These are phyloP conservation scores for Bullera alba DNA, from an alignment of 768 basidiomycete species.

Conservation along the genomic window DNA sequence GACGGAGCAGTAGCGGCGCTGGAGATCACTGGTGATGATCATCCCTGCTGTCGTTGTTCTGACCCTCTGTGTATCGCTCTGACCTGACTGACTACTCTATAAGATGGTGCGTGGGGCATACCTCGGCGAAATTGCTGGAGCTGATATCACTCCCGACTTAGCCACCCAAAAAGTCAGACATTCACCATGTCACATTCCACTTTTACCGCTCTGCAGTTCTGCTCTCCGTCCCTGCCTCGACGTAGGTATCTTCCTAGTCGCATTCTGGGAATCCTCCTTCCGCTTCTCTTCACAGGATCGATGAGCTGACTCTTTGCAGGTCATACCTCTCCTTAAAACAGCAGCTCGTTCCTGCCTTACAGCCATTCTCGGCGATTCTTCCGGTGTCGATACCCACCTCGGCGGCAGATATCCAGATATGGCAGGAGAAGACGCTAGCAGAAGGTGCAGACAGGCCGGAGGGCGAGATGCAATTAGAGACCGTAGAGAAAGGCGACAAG, in stretches of 20 bases:
- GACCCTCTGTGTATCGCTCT: too few relatives aligned
- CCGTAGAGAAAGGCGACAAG: slow-evolving; percentile 13
- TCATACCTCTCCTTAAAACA: too few relatives aligned
- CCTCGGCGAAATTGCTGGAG: too few relatives aligned
- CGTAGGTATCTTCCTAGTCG: slow-evolving; percentile 18
- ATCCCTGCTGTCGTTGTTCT: too few relatives aligned
- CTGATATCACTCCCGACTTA: slow-evolving; percentile 1
- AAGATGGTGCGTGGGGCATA: too few relatives aligned
- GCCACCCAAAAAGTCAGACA: slow-evolving; percentile 32
- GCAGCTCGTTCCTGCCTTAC: slow-evolving; percentile 24
- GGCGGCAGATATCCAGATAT: slow-evolving; percentile 20
- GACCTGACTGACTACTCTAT: too few relatives aligned
- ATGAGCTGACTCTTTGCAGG: too few relatives aligned
- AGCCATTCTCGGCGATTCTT: slow-evolving; percentile 13
- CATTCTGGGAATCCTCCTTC: too few relatives aligned
- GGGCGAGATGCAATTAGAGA: slow-evolving; percentile 10
- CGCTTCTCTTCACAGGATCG: too few relatives aligned
- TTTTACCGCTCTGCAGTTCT: slow-evolving; percentile 31
- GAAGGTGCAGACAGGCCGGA: slow-evolving; percentile 15
- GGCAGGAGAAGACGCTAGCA: slow-evolving; percentile 11
- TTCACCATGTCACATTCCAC: slow-evolving; percentile 36
- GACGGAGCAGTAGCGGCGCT: too few relatives aligned
- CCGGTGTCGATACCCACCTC: slow-evolving; percentile 12
- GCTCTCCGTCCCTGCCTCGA: slow-evolving; percentile 28
- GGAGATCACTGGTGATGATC: too few relatives aligned